phyloP scores from a whole-genome alignment of 495 filamentous ascomycete genomes.

The Alectoria sarmentosa region DNA sequence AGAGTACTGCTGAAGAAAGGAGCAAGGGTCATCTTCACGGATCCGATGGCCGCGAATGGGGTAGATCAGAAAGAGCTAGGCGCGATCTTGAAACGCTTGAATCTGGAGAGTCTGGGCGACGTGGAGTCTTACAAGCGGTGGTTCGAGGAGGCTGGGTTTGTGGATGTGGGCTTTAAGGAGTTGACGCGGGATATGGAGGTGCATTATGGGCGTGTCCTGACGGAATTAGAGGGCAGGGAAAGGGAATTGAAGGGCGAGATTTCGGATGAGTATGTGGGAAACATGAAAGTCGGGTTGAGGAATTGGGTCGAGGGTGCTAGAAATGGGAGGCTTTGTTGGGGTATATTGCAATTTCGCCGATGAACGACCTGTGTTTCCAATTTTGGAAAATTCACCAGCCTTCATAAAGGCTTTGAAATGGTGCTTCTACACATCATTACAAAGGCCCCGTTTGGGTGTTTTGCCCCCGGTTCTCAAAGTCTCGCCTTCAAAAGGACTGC shows the following conservation, averaged over 20 bases:
- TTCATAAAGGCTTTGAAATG: too few relatives aligned
- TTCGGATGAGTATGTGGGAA: slow-evolving; percentile 8
- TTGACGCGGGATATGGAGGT: slow-evolving; percentile 18
- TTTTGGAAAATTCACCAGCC: too few relatives aligned
- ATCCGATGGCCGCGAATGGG: slow-evolving; percentile 17
- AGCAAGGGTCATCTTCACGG: slow-evolving; percentile 21
- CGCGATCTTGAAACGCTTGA: slow-evolving; percentile 14
- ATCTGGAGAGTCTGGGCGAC: slow-evolving; percentile 11
- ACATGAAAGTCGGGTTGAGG: slow-evolving; percentile 5
- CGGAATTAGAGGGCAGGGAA: slow-evolving; percentile 15
- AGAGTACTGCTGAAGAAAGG: slow-evolving; percentile 17
- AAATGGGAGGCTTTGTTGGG: slow-evolving; percentile 17
- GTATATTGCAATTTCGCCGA: slow-evolving; percentile 13
- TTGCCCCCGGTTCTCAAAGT: not conserved
- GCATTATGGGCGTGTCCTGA: slow-evolving; percentile 20
- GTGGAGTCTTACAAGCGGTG: slow-evolving; percentile 13
- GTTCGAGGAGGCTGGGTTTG: slow-evolving; percentile 16
- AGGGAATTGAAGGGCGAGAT: slow-evolving; percentile 13
- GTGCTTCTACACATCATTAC: not conserved
- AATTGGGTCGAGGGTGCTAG: slow-evolving; percentile 17
- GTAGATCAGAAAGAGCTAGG: slow-evolving; percentile 9
- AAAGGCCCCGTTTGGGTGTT: not conserved
- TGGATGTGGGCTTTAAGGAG: slow-evolving; percentile 14
- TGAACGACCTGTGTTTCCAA: not conserved
- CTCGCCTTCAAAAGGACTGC: not conserved